Evolutionary conservation across 2,329 filamentous ascomycete genomes (phyloP).

Genomic region (Plenodomus lindquistii): DNA sequence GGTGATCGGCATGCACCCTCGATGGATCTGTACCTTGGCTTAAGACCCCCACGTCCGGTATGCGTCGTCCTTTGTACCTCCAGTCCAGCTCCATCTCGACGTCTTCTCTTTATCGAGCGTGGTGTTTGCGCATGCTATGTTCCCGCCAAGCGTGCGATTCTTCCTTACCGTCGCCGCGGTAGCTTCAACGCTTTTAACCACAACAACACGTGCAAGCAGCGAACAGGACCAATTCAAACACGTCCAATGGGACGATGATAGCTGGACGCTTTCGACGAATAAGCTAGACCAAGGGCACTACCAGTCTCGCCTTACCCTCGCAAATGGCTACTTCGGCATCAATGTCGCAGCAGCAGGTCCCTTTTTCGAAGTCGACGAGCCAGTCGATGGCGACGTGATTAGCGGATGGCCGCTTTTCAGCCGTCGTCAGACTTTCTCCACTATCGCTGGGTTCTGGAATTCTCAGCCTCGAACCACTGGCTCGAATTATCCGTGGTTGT

Average conservation of each 20-base stretch:
- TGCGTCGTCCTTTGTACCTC: neutral
- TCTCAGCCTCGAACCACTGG: conserved; percentile 61
- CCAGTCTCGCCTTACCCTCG: conserved; percentile 58
- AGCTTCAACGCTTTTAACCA: conserved; percentile 10
- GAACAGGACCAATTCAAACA: conserved; percentile 37
- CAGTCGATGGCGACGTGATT: conserved; percentile 56
- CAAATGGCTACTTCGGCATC: conserved; percentile 68
- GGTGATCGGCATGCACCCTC: too few relatives aligned
- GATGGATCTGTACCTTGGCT: neutral
- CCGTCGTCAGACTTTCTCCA: conserved; percentile 66
- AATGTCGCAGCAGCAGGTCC: conserved; percentile 66
- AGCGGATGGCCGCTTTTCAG: conserved; percentile 71
- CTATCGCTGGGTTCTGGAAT: conserved; percentile 69
- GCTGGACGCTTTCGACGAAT: conserved; percentile 60
- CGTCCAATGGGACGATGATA: conserved; percentile 62
- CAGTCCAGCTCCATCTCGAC: neutral
- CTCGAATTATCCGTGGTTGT: conserved; percentile 69
- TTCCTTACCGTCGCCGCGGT: conserved; percentile 8
- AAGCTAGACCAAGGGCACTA: conserved; percentile 61
- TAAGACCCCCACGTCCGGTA: neutral
- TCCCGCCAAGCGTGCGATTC: conserved; percentile 2
- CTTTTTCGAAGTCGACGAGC: conserved; percentile 62
- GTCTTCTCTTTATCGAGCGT: too few relatives aligned
- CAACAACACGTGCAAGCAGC: conserved; percentile 7
- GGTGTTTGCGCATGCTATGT: neutral